Evolutionary conservation across 2,329 filamentous ascomycete genomes (phyloP), one percentile per base, ranked within the genome.

Genomic region (Nothophoma quercina): DNA sequence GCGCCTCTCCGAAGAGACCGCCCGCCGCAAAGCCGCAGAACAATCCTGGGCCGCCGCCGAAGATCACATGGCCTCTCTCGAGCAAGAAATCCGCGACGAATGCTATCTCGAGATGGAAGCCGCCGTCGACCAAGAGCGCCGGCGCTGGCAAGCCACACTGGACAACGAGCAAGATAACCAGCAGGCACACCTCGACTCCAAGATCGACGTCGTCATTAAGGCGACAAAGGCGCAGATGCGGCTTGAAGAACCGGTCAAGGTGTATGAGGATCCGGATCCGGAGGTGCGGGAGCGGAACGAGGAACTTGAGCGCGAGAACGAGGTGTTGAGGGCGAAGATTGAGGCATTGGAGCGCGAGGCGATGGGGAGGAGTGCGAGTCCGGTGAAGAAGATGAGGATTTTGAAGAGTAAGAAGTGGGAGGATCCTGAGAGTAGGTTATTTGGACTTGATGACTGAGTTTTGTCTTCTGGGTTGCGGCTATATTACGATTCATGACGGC

Each of bases 81-180:
- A 99, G 71, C 87, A 90, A 63, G 88, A 88, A 5, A 85, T 98
- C 23, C 87, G 95, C 18, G 93, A 97, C 67, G 93, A 98, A 62
- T 93, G 93, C 64, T 93, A 87, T 62, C 81, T 79, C 2, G 95
- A 97, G 68, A 96, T 96, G 79, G 95, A 99, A 68, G 79, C 84
- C 53, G 84, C 86, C 9, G 81, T 97, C 38, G 84, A 86, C 16
- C 77, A 87, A 10, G 92, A 97, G 71, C 85, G 90, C 72, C 82
- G 84, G 8, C 82, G 90, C n/a, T 97, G 91, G 89, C 88, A 93
- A 69, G 84, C 83, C 0, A 88, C 86, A 0, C 84, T 92, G 72
- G 88, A 90, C 15, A 85, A 88, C 5, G 92, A 97, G 73, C 68
- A 78, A 48, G 92, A 96, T 63, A 84, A 86, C 35, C 86, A 87